A percentile compares a stretch with the other conserved stretches of the same genome.
Evolutionary conservation across 371 early-diverging fungal genomes (phyloP).

Genomic region (Syncephalis plumigaleata): DNA sequence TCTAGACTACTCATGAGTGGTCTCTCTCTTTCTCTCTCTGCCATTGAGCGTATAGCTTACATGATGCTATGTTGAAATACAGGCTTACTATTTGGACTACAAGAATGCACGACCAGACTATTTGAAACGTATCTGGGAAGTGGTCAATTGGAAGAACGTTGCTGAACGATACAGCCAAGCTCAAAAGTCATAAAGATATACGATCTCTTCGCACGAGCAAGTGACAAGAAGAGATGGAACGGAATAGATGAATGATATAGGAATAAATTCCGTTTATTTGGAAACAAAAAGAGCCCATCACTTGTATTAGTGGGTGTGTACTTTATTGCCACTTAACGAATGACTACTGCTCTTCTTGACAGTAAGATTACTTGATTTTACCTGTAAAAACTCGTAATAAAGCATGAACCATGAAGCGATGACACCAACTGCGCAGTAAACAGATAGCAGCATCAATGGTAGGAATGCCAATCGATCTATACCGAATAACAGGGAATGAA

Average conservation of each 20-base stretch:
- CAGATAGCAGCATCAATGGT: constrained; percentile 66
- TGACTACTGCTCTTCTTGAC: no score
- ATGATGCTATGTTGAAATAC: background rate
- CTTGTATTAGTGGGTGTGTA: no score
- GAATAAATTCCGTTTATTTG: no score
- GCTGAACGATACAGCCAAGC: constrained; percentile 59
- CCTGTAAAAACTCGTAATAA: constrained; percentile 2
- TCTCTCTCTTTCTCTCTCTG: background rate
- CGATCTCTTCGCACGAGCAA: no score
- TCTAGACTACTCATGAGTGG: background rate
- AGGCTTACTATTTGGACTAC: constrained; percentile 95
- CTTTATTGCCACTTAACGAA: no score
- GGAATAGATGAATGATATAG: no score
- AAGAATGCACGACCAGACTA: constrained; percentile 93
- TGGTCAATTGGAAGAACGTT: constrained; percentile 95
- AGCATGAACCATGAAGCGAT: constrained; percentile 50
- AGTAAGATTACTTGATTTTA: no score
- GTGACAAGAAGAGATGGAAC: no score
- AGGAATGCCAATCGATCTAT: constrained; percentile 41
- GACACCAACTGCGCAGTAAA: constrained; percentile 61
- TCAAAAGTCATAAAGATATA: constrained; percentile 1
- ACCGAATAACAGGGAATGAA: constrained; percentile 32
- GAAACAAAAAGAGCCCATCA: no score
- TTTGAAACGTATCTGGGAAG: constrained; percentile 87
- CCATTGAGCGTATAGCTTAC: background rate